These are phyloP conservation scores for Kitagawia praeruptora DNA, from an alignment of 129 eudicot genomes.

Conservation along the genomic window DNA sequence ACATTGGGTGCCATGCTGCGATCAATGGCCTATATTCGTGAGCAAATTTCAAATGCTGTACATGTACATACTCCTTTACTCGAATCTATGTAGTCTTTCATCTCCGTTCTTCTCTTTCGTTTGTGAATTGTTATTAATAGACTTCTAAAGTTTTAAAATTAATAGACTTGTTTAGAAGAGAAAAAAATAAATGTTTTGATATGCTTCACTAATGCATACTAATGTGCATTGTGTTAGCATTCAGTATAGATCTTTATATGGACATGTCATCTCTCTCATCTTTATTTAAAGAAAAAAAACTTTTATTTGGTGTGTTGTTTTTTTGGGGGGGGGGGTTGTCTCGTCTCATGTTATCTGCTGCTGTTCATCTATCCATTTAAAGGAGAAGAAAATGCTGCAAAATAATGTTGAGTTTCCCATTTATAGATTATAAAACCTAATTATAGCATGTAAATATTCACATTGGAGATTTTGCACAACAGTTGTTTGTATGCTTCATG, in stretches of 20 bases:
- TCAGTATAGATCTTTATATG: background rate
- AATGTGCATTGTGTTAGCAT: background rate
- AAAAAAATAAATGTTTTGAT: background rate
- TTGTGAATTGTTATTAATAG: background rate
- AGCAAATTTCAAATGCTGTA: constrained; percentile 53
- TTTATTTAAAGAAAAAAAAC: background rate
- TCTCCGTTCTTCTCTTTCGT: background rate
- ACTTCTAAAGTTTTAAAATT: background rate
- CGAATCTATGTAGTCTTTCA: background rate
- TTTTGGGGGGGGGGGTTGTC: no score
- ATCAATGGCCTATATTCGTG: constrained; percentile 94
- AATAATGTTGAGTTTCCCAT: background rate
- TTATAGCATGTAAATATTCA: background rate
- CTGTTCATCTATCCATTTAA: background rate
- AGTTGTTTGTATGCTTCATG: background rate
- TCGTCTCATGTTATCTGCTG: background rate
- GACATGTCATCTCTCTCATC: background rate
- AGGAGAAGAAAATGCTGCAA: background rate
- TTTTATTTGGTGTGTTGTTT: no score
- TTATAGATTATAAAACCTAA: background rate
- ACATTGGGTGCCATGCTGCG: constrained; percentile 98
- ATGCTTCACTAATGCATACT: background rate
- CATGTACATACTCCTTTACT: background rate
- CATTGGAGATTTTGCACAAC: background rate
- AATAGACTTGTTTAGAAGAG: background rate